Evolutionary conservation across 108 stramenopile genomes (phyloP).

Genomic region (Discostella stelligeroides): DNA sequence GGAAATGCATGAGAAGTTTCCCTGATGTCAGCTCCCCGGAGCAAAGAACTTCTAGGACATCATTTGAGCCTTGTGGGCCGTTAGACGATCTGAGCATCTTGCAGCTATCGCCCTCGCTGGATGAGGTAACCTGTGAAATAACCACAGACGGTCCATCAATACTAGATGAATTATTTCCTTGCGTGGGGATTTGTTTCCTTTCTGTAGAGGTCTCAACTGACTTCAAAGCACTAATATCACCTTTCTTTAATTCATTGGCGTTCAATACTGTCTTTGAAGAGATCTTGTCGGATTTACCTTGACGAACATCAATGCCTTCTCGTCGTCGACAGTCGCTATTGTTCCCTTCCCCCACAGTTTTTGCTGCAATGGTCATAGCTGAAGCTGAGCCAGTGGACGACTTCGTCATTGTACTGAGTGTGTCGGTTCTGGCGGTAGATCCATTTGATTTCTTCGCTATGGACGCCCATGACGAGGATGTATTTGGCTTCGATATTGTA

Average conservation of each 20-base stretch:
- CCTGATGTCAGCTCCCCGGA: slow-evolving; percentile 83
- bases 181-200: slow-evolving; percentile 19
- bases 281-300: not conserved
- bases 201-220: too few relatives aligned
- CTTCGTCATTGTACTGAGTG: slow-evolving; percentile 27
- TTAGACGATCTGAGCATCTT: slow-evolving; percentile 24
- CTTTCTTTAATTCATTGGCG: slow-evolving; percentile 1
- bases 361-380: slow-evolving; percentile 18
- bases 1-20: slow-evolving; percentile 86
- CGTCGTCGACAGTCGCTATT: slow-evolving; percentile 37
- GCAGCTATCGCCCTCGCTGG: slow-evolving; percentile 8
- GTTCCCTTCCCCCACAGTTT: slow-evolving; percentile 8
- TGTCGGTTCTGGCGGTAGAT: slow-evolving; percentile 39
- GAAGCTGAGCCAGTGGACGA: slow-evolving; percentile 23
- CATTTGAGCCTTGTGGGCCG: slow-evolving; percentile 82
- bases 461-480: slow-evolving; percentile 65
- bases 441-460: slow-evolving; percentile 60
- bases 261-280: slow-evolving; percentile 3
- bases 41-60: slow-evolving; percentile 85
- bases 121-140: slow-evolving; percentile 25
- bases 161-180: slow-evolving; percentile 18
- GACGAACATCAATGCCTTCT: slow-evolving; percentile 26
- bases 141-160: slow-evolving; percentile 18
- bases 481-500: slow-evolving; percentile 31
- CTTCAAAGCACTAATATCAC: not conserved